Percentiles rank a stretch among this genome's conserved stretches.
Evolutionary conservation across 2,329 filamentous ascomycete species (phyloP).

Genomic region (Beauveria pseudobassiana): DNA sequence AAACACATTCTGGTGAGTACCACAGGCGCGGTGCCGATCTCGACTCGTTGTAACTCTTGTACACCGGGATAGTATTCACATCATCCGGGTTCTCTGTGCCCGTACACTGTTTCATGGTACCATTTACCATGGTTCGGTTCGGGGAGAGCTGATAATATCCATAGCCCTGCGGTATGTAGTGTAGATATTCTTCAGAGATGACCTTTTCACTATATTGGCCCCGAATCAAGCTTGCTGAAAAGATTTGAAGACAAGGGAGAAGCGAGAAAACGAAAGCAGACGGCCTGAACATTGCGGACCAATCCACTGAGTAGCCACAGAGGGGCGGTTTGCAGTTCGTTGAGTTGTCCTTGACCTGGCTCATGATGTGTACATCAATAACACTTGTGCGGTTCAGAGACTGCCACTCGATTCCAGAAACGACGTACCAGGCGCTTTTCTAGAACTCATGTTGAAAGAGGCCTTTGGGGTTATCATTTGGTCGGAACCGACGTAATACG

Average conservation of each 20-base stretch:
- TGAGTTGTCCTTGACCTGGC: neutral
- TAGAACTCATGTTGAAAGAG: neutral
- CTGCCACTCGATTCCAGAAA: neutral
- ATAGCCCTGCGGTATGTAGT: neutral
- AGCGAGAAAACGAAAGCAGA: neutral
- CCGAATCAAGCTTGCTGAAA: neutral
- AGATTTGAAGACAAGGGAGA: neutral
- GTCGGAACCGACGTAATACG: neutral
- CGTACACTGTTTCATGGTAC: neutral
- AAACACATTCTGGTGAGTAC: slow-evolving; percentile 1
- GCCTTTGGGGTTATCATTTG: too few relatives aligned
- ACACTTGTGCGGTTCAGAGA: neutral
- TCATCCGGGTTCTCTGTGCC: neutral
- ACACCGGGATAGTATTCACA: neutral
- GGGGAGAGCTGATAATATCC: neutral
- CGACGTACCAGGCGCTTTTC: neutral
- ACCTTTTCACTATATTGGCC: neutral
- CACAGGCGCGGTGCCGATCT: neutral
- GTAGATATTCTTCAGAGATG: neutral
- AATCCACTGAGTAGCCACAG: neutral
- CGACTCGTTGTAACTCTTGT: too few relatives aligned
- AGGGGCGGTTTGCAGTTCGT: neutral
- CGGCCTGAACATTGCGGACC: neutral
- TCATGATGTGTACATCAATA: neutral
- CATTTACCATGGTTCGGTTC: neutral